Base-by-base conservation (phyloP, 2,329 filamentous ascomycete species). In the Diaporthe sp. region DNA sequence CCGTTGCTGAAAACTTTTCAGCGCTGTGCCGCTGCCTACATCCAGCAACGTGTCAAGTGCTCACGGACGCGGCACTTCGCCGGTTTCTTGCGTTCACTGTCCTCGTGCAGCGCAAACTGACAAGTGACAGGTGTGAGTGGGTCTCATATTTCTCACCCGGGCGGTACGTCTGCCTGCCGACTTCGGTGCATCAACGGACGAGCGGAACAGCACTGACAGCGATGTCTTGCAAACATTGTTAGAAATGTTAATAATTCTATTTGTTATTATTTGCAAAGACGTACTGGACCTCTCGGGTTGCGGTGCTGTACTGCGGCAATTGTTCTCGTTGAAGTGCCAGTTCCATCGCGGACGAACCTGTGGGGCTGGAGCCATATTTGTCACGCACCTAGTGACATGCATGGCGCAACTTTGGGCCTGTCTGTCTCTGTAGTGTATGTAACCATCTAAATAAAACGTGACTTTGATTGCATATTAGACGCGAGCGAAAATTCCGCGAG, bases 91-190 rank as follows among this genome's bases (percentile, higher is more conserved):
- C 28, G 65, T 28, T 55, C 15, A 42, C 34, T 68, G 47, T 70
- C 49, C 34, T 70, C 49, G 65, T 70, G 65, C 65, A 31, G 65
- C 49, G 13, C 65, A 55, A 70, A 70, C 47, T 70, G 65, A 70
- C 34, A 70, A 70, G 49, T 70, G 65, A 70, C 65, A 70, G 49
- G 65, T 55, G 65, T 70, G 65, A 42, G 65, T 70, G 65, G 65
- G 65, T 55, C 65, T 55, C 65, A 22, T 20, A 31, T 55, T 70
- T 22, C 44, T 68, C 63, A 37, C 63, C 39, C 65, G 34, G 28
- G 47, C 65, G 47, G 47, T 47, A 22, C 28, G 31, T 37, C 47
- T 55, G 34, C 31, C 65, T 42, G 65, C 65, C 65, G 65, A 70
- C 65, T 70, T 70, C 65, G 65, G 65, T 70, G 49, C 47, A 70